Evolutionary conservation across 73 alveolate species (phyloP).

Genomic region (Halteria grandinella): DNA sequence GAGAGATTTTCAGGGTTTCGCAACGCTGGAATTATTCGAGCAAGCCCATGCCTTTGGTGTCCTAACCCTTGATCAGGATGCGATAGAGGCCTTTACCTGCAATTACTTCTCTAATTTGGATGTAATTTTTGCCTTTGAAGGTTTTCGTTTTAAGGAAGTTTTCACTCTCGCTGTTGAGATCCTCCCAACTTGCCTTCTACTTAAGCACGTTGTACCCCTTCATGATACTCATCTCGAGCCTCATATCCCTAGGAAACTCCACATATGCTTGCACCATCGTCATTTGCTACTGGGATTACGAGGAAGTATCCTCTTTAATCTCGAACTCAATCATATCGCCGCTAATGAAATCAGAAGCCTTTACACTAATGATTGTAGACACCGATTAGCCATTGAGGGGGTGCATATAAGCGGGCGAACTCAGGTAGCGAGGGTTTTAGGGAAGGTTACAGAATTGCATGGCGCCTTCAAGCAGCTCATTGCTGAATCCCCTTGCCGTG

Average conservation of each 20-base stretch:
- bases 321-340: neutral
- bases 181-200: neutral
- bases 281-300: too few species aligned
- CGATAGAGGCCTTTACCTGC: neutral
- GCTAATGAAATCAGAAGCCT: neutral
- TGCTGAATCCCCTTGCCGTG: neutral
- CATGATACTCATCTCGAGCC: neutral
- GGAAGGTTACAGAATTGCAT: conserved; percentile 23
- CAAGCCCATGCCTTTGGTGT: neutral
- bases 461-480: neutral
- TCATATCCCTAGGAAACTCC: conserved; percentile 11
- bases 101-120: conserved; percentile 10
- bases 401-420: conserved; percentile 9
- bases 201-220: neutral
- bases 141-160: conserved; percentile 4
- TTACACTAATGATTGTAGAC: neutral
- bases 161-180: neutral
- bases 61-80: neutral
- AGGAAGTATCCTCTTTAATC: neutral
- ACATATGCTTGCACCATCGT: too few species aligned
- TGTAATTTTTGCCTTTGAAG: neutral
- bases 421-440: neutral
- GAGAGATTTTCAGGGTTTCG: neutral
- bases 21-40: neutral
- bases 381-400: conserved; percentile 1